These are phyloP conservation scores for Panicum miliaceum DNA, from an alignment of 176 grass and related monocot species.

Conservation along the genomic window DNA sequence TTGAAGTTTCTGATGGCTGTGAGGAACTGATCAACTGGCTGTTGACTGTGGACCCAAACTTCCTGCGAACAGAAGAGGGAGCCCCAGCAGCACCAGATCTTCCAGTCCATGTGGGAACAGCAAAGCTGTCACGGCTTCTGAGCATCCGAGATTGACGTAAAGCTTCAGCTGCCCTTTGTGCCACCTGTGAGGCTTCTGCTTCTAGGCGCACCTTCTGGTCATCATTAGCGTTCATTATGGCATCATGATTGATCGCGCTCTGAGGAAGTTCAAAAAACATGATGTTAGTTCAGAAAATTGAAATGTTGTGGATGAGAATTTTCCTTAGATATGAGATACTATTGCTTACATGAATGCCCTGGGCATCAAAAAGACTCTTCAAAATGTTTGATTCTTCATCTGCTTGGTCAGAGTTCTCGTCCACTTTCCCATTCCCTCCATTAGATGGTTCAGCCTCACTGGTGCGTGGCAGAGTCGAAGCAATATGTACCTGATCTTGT, in stretches of 20 bases:
- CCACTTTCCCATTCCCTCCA: slow-evolving; percentile 42
- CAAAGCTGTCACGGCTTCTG: slow-evolving; percentile 73
- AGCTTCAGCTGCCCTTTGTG: slow-evolving; percentile 84
- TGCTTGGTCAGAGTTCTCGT: slow-evolving; percentile 40
- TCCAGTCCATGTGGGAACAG: slow-evolving; percentile 91
- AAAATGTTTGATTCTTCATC: slow-evolving; percentile 76
- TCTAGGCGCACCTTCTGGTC: slow-evolving; percentile 79
- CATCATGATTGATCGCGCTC: slow-evolving; percentile 96
- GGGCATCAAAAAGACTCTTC: slow-evolving; percentile 73
- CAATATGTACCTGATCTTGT: slow-evolving; percentile 25
- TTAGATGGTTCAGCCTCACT: slow-evolving; percentile 30
- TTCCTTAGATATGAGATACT: background rate
- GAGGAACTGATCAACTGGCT: slow-evolving; percentile 42
- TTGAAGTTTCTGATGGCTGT: slow-evolving; percentile 55
- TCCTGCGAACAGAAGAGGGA: slow-evolving; percentile 48
- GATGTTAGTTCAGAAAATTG: slow-evolving; percentile 17
- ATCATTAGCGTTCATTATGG: slow-evolving; percentile 82
- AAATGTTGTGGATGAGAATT: background rate
- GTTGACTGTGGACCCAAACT: slow-evolving; percentile 80
- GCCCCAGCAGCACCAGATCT: slow-evolving; percentile 76
- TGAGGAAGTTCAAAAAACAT: slow-evolving; percentile 35
- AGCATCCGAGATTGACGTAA: slow-evolving; percentile 75
- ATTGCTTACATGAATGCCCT: slow-evolving; percentile 88
- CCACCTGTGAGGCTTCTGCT: slow-evolving; percentile 77
- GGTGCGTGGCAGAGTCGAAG: slow-evolving; percentile 20